Conservation (phyloP, 1,284 basidiomycete species). For the Meira nashicola region DNA sequence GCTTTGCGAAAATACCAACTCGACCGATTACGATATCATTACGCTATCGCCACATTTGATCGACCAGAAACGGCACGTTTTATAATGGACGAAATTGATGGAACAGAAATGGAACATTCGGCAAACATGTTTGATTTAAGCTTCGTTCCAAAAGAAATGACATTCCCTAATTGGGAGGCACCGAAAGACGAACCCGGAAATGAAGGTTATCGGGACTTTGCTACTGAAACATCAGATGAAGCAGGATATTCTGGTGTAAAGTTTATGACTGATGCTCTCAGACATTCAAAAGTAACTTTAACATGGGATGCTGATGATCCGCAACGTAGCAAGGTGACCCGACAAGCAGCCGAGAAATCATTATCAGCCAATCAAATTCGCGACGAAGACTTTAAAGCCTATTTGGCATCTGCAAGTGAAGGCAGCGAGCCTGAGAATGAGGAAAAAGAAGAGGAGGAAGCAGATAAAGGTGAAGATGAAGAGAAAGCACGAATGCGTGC, state of each 20-base stretch:
- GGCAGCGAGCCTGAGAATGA: slow-evolving; percentile 22
- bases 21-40: slow-evolving; percentile 92
- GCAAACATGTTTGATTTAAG: slow-evolving; percentile 88
- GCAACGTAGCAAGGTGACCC: slow-evolving; percentile 69
- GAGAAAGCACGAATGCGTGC: slow-evolving; percentile 36
- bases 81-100: slow-evolving; percentile 81
- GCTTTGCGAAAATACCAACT: slow-evolving; percentile 87
- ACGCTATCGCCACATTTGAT: slow-evolving; percentile 89
- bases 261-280: slow-evolving; percentile 91
- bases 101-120: slow-evolving; percentile 91
- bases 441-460: slow-evolving; percentile 13
- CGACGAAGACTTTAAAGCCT: slow-evolving; percentile 50
- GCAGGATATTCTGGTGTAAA: slow-evolving; percentile 73
- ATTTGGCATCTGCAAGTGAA: slow-evolving; percentile 48
- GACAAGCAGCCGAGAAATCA: slow-evolving; percentile 24
- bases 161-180: slow-evolving; percentile 58
- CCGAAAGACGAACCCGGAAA: slow-evolving; percentile 57
- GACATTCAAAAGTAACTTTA: slow-evolving; percentile 93
- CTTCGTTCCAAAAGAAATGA: slow-evolving; percentile 70
- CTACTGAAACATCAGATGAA: slow-evolving; percentile 62
- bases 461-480: slow-evolving; percentile 9
- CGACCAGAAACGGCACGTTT: slow-evolving; percentile 71
- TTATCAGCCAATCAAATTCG: slow-evolving; percentile 34
- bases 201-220: slow-evolving; percentile 64
- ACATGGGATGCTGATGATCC: slow-evolving; percentile 99